Conservation (phyloP, 768 basidiomycete genomes). For the Macrolepiota fuliginosa region DNA sequence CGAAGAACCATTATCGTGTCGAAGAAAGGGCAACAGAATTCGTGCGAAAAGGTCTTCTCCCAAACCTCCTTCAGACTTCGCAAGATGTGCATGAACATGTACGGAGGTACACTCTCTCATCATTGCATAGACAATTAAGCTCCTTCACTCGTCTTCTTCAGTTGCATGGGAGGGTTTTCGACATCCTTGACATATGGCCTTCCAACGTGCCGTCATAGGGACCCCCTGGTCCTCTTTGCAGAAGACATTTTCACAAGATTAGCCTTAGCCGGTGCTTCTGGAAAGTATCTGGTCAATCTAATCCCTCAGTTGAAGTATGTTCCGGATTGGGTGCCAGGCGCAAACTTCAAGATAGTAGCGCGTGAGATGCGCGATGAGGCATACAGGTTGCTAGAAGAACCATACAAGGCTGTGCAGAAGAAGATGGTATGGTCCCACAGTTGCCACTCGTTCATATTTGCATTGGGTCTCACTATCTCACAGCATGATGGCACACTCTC, state of each 20-base stretch:
- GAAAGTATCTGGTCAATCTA: no score
- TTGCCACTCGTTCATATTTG: no score
- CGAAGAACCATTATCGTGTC: conserved; percentile 1
- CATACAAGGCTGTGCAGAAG: no score
- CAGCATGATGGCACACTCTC: no score
- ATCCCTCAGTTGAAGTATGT: no score
- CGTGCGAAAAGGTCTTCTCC: conserved; percentile 2
- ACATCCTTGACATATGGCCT: conserved; percentile 8
- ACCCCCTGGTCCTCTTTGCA: conserved; percentile 1
- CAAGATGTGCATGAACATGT: conserved; percentile 3
- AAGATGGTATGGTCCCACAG: no score
- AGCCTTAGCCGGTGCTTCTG: background rate
- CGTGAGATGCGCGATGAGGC: no score
- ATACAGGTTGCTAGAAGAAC: no score
- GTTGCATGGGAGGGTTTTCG: conserved; percentile 5
- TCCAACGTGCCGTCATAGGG: background rate
- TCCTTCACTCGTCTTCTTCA: background rate
- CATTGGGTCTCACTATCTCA: no score
- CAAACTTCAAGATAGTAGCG: no score
- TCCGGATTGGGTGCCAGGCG: no score
- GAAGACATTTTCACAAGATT: background rate
- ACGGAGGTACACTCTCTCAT: background rate
- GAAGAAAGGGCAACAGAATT: conserved; percentile 1
- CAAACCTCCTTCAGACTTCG: background rate
- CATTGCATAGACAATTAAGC: no score